Conservation (phyloP, 2,329 filamentous ascomycete species). For the Colletotrichum sublineola region DNA sequence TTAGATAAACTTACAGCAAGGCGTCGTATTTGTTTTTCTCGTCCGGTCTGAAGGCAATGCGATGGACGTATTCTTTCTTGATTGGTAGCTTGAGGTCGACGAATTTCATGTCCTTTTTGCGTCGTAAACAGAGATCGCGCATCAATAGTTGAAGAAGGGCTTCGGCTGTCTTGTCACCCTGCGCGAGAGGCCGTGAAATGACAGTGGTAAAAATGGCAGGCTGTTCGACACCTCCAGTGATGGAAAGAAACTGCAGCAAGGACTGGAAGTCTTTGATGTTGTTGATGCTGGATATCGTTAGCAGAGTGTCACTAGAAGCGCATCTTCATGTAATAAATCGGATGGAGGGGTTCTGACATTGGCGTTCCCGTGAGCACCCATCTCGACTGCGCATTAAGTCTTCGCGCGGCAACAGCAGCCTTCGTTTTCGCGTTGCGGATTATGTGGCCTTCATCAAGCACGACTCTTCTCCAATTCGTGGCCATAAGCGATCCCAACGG, state of each 20-base stretch:
- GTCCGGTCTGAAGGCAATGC: constrained; percentile 78
- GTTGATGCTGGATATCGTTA: constrained; percentile 69
- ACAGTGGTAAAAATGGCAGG: constrained; percentile 80
- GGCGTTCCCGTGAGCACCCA: constrained; percentile 88
- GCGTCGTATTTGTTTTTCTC: constrained; percentile 84
- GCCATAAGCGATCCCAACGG: constrained; percentile 51
- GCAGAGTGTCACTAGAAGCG: constrained; percentile 46
- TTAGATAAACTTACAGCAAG: constrained; percentile 67
- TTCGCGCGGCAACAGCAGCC: constrained; percentile 75
- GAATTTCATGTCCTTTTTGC: constrained; percentile 90
- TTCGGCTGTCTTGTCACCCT: constrained; percentile 69
- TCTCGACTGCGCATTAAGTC: constrained; percentile 76
- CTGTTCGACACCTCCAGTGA: constrained; percentile 82
- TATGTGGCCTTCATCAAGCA: constrained; percentile 86
- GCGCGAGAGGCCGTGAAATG: constrained; percentile 76
- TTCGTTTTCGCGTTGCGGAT: constrained; percentile 85
- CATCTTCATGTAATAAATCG: background rate
- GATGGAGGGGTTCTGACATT: constrained; percentile 63
- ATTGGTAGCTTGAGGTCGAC: constrained; percentile 84
- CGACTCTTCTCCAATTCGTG: constrained; percentile 80
- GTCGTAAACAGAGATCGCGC: constrained; percentile 82
- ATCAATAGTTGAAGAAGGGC: constrained; percentile 81
- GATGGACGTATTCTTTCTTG: constrained; percentile 83
- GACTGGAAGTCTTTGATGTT: constrained; percentile 85
- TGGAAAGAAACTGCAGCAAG: constrained; percentile 80